These are phyloP conservation scores for Taphrina communis DNA, from an alignment of 1,139 yeast species.

Conservation along the genomic window DNA sequence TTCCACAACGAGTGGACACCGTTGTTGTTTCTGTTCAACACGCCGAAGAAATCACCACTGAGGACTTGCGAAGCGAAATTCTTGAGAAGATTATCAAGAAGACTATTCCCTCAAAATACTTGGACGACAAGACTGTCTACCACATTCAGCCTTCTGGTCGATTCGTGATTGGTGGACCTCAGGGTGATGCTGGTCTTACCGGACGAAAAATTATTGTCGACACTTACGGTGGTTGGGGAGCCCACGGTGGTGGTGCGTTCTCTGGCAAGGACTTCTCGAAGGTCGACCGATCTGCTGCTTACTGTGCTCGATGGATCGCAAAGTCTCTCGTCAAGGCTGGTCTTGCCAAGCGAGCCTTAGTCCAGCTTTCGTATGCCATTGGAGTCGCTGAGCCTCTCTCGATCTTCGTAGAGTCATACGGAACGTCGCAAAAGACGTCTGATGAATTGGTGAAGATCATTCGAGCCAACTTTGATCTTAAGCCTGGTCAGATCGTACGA, in stretches of 20 bases:
- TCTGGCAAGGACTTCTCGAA: constrained; percentile 99
- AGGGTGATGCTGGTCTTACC: constrained; percentile 99
- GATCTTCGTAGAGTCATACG: constrained; percentile 95
- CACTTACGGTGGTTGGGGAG: constrained; percentile 99
- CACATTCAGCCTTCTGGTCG: constrained; percentile 99
- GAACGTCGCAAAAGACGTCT: constrained; percentile 88
- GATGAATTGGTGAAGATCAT: constrained; percentile 89
- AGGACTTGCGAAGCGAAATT: constrained; percentile 81
- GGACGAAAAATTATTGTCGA: constrained; percentile 99
- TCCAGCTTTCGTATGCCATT: constrained; percentile 98
- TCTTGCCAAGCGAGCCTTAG: constrained; percentile 95
- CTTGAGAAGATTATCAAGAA: constrained; percentile 80
- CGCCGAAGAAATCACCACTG: constrained; percentile 93
- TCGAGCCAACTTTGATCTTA: constrained; percentile 92
- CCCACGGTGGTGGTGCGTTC: constrained; percentile 99
- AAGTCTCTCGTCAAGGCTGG: constrained; percentile 95
- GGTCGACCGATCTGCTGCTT: constrained; percentile 99
- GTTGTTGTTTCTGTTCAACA: constrained; percentile 97
- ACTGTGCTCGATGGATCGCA: constrained; percentile 99
- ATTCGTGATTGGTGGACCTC: constrained; percentile 99
- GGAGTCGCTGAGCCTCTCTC: constrained; percentile 99
- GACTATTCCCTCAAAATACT: constrained; percentile 86
- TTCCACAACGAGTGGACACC: constrained; percentile 96
- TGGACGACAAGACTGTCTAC: constrained; percentile 93
- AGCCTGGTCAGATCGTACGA: constrained; percentile 98